These are phyloP conservation scores for Escovopsis weberi DNA, from an alignment of 2,329 filamentous ascomycete species.

Conservation along the genomic window DNA sequence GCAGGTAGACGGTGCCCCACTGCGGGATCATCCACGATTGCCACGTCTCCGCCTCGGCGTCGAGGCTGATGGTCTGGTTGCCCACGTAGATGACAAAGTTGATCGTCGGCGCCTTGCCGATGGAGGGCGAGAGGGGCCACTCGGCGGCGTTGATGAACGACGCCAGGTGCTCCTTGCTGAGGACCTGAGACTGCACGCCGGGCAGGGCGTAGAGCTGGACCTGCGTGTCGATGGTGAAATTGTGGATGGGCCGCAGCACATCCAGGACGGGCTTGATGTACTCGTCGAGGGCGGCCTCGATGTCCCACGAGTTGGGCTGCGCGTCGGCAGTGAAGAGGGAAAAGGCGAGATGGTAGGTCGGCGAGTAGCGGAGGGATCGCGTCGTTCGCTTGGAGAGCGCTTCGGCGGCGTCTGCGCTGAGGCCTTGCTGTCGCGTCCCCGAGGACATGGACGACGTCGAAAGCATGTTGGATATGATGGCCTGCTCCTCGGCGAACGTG, in stretches of 20 bases:
- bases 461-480: constrained; percentile 64
- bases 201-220: constrained; percentile 82
- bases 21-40: constrained; percentile 85
- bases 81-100: constrained; percentile 93
- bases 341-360: constrained; percentile 90
- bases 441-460: constrained; percentile 41
- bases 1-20: constrained; percentile 63
- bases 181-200: constrained; percentile 45
- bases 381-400: constrained; percentile 57
- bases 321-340: constrained; percentile 78
- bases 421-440: constrained; percentile 28
- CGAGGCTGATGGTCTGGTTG: constrained; percentile 50
- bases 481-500: constrained; percentile 77
- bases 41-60: constrained; percentile 31
- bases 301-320: constrained; percentile 76
- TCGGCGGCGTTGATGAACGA: constrained; percentile 96
- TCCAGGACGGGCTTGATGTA: constrained; percentile 73
- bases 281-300: constrained; percentile 64
- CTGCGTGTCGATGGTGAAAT: constrained; percentile 92
- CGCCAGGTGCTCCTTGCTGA: constrained; percentile 76
- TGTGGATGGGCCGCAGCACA: constrained; percentile 69
- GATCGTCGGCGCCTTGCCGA: constrained; percentile 82
- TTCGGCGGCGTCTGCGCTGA: constrained; percentile 38
- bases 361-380: constrained; percentile 76
- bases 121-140: constrained; percentile 90